These are phyloP conservation scores for Penicillium pancosmium DNA, from an alignment of 495 filamentous ascomycete genomes.

Conservation along the genomic window DNA sequence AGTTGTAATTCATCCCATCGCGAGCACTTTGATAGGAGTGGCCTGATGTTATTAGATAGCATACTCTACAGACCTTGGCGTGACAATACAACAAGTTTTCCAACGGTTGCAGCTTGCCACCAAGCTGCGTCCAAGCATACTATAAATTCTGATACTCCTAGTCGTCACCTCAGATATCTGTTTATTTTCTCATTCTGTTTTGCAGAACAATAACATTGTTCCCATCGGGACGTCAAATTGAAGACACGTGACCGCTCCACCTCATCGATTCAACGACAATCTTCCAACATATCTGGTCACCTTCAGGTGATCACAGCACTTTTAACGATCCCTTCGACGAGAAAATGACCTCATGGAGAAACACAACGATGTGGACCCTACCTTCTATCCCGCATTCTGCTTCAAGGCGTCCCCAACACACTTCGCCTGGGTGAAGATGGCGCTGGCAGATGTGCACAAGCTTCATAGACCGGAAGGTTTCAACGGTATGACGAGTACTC, in stretches of 20 bases:
- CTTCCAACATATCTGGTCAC: not conserved
- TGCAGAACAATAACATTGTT: not conserved
- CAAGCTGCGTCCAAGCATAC: too few species aligned
- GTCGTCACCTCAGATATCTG: too few species aligned
- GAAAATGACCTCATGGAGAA: constrained; percentile 45
- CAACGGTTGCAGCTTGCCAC: too few species aligned
- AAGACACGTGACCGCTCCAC: not conserved
- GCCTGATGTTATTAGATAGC: too few species aligned
- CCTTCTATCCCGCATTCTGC: constrained; percentile 82
- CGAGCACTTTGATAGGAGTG: too few species aligned
- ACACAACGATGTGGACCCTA: constrained; percentile 29
- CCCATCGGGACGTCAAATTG: not conserved
- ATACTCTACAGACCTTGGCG: too few species aligned
- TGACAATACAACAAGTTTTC: too few species aligned
- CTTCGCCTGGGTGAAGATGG: constrained; percentile 80
- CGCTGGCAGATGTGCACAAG: constrained; percentile 64
- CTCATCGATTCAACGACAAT: not conserved
- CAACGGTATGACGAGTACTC: constrained; percentile 54
- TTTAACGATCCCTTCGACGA: not conserved
- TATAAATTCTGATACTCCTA: too few species aligned
- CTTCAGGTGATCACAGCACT: not conserved
- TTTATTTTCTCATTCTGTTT: too few species aligned
- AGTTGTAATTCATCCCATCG: too few species aligned
- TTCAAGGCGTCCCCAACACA: constrained; percentile 83
- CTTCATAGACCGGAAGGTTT: constrained; percentile 63